These are phyloP conservation scores for Leptodontidium sp. DNA, from an alignment of 2,329 filamentous ascomycete genomes.

Conservation along the genomic window DNA sequence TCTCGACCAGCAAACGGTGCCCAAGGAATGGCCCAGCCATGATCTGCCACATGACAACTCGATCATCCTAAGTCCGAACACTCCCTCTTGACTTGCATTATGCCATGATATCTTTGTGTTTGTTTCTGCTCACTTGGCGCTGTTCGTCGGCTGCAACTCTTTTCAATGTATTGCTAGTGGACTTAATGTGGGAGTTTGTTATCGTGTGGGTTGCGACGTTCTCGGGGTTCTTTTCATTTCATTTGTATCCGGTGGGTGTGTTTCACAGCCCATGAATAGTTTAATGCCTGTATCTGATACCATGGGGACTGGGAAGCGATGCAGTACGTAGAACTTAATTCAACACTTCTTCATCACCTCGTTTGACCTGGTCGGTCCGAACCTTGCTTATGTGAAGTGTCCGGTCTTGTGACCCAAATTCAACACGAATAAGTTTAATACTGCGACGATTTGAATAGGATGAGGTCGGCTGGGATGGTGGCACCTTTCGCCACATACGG, in stretches of 20 bases:
- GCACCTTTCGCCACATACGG: no score
- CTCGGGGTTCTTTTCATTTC: background rate
- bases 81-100: background rate
- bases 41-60: background rate
- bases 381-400: no score
- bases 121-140: background rate
- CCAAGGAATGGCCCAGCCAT: background rate
- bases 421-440: no score
- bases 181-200: background rate
- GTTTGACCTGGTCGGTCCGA: no score
- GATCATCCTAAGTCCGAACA: background rate
- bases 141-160: background rate
- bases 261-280: background rate
- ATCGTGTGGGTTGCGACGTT: background rate
- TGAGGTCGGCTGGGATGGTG: no score
- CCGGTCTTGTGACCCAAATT: no score
- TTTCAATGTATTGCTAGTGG: background rate
- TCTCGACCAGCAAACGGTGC: background rate
- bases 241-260: background rate
- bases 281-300: slow-evolving; percentile 7
- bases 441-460: no score
- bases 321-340: background rate
- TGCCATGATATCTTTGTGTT: background rate
- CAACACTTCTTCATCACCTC: background rate
- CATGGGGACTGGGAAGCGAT: background rate